Evolutionary conservation across 2,329 filamentous ascomycete genomes (phyloP).

Genomic region (Aureobasidium vineae): DNA sequence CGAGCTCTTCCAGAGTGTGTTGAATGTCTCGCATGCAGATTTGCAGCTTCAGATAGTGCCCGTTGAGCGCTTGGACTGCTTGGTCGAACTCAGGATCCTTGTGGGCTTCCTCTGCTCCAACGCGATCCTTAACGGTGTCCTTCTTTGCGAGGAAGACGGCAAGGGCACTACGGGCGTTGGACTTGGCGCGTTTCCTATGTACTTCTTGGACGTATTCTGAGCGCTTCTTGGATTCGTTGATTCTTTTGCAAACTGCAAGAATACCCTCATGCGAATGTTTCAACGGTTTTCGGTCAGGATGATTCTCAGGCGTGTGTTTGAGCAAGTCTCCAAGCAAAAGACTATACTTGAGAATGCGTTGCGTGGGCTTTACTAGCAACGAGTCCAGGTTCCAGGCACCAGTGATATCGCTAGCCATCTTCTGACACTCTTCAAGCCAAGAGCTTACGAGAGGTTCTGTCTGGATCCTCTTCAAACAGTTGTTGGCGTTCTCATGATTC

Average conservation of each 20-base stretch:
- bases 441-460: conserved; percentile 63
- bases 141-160: conserved; percentile 86
- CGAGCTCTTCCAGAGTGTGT: conserved; percentile 79
- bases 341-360: conserved; percentile 91
- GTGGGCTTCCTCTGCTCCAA: conserved; percentile 62
- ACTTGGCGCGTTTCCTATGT: conserved; percentile 79
- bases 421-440: conserved; percentile 91
- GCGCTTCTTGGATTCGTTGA: conserved; percentile 94
- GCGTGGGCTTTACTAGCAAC: conserved; percentile 94
- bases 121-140: conserved; percentile 75
- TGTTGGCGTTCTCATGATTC: conserved; percentile 64
- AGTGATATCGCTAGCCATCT: conserved; percentile 88
- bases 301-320: conserved; percentile 73
- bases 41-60: conserved; percentile 88
- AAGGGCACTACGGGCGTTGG: conserved; percentile 78
- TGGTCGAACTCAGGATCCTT: conserved; percentile 81
- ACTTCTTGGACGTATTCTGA: conserved; percentile 91
- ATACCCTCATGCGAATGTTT: conserved; percentile 70
- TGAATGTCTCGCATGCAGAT: conserved; percentile 93
- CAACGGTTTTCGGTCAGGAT: conserved; percentile 73
- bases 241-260: conserved; percentile 61
- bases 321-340: conserved; percentile 78
- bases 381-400: conserved; percentile 94
- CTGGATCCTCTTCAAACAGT: conserved; percentile 56
- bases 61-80: conserved; percentile 80